A percentile compares a stretch with the other conserved stretches of the same genome.
Evolutionary conservation across 257 asterid species (phyloP).

Genomic region (Cordia subcordata): DNA sequence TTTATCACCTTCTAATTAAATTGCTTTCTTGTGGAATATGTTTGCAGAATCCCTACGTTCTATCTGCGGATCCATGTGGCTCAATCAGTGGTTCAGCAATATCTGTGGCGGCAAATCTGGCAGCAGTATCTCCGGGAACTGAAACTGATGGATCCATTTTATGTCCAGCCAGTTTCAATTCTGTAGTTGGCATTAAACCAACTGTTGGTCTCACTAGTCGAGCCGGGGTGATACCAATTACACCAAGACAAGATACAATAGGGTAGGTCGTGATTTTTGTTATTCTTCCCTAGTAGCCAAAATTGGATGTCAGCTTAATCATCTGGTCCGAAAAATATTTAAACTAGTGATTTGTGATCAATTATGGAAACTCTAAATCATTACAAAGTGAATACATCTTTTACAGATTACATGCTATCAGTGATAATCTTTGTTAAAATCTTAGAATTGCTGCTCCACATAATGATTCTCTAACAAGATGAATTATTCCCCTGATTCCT

Average conservation of each 20-base stretch:
- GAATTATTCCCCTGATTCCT: neutral
- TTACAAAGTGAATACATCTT: no score
- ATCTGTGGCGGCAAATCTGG: constrained; percentile 70
- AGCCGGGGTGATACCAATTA: constrained; percentile 59
- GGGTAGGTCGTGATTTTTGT: constrained; percentile 27
- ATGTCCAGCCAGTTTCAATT: constrained; percentile 53
- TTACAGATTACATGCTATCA: no score
- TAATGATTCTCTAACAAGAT: neutral
- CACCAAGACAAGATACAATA: constrained; percentile 60
- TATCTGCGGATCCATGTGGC: constrained; percentile 45
- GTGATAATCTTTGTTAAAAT: neutral
- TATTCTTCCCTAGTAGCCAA: neutral
- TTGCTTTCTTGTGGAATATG: neutral
- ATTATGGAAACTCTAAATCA: no score
- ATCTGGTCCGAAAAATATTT: no score
- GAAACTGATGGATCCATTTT: constrained; percentile 65
- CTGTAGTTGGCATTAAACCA: constrained; percentile 70
- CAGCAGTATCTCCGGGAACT: constrained; percentile 48
- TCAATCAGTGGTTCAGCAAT: constrained; percentile 77
- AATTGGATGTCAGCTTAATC: no score
- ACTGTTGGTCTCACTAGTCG: constrained; percentile 70
- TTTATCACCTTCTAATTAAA: no score
- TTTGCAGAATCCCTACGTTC: constrained; percentile 65
- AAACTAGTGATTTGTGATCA: no score
- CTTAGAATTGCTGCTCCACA: neutral